Evolutionary conservation across 352 stramenopile species (phyloP), one percentile per base, ranked within the genome.

Genomic region (Pythium brachiatum): DNA sequence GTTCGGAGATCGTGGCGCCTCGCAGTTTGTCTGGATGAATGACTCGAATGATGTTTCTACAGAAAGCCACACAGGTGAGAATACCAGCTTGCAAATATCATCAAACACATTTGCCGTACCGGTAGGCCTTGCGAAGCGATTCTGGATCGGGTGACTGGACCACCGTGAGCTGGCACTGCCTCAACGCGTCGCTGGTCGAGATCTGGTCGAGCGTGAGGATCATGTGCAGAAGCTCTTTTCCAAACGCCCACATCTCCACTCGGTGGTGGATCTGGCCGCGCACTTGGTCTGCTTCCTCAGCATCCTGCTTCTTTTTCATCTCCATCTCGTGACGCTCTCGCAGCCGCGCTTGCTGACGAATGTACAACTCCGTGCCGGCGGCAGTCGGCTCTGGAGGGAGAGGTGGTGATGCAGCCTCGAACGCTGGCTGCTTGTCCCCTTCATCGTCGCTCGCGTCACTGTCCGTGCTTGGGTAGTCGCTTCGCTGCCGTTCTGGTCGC

Each of bases 1-100:
- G 85, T 31, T 95, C 83, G n/a, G 81, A 41, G 39, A 95, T 74
- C 6, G 78, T 86, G 15, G 79, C 87, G 15, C 75, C 75, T 11
- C 87, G 83, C n/a, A 95, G 67, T 62, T 95, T 95, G 50, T 95
- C 87, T 7, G 87, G 87, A 41, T 95, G 87, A 16, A 95, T 91
- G 11, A 95, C 75, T 6, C 87, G 81, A 63, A 95, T 94, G 21
- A 95, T 92, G 59, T 83, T 94, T 36, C 83, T 94, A 39, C n/a
- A 44, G 26, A 57, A 52, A 52, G 55, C 55, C 36, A 62, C 34
- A 51, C 41, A 46, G 18, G 26, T 18, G 23, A 64, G 12, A 18
- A 56, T 34, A 55, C 41, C 32, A 57, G 46, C 31, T 34, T 34
- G 29, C 29, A 34, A 48, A 26, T 15, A 44, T 46, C 23, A 60